Evolutionary conservation across 495 filamentous ascomycete genomes (phyloP), one percentile per base, ranked within the genome.

Genomic region (Chaetomium tenue): DNA sequence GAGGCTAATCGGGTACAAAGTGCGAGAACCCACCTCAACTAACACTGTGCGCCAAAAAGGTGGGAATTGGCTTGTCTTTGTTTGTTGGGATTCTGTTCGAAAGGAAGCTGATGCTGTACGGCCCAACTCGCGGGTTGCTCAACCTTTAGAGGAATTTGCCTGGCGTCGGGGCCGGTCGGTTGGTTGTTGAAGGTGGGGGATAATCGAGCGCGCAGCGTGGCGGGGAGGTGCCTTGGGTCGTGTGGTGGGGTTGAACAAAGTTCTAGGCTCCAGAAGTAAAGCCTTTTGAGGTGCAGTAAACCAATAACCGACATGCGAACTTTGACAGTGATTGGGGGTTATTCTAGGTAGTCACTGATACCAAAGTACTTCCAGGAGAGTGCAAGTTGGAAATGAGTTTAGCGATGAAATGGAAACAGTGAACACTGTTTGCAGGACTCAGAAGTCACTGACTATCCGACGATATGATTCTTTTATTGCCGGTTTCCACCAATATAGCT

Each of bases 231-330:
- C 30, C 23, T 23, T 23, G 20, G 20, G 13, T 37, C 33, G 33
- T 23, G 42, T 66, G 64, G 64, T 66, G 52, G 64, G 64, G 60
- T 63, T 44, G 18, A 33, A 33, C 22, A 53, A 58, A 65, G 56
- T 46, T 63, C 55, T 5, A 18, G 55, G 55, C 55, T 39, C 33
- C 30, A 23, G 33, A 22, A 55, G 40, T 28, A 33, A 40, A 26
- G 16, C 20, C 23, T n/a, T 58, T 25, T 13, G 13, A 44, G 18
- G 5, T 47, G 44, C 44, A 47, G 18, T n/a, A 15, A 47, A 47
- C 30, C 53, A 55, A 37, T 33, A 1, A 12, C 6, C 33, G n/a
- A 37, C 33, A 3, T 37, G 8, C 33, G n/a, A n/a, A 37, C 33
- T 6, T 30, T 30, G 28, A 2, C 33, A 37, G 11, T 8, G 33